Conservation (phyloP, 2,329 filamentous ascomycete genomes). For the Lachnellula suecica region DNA sequence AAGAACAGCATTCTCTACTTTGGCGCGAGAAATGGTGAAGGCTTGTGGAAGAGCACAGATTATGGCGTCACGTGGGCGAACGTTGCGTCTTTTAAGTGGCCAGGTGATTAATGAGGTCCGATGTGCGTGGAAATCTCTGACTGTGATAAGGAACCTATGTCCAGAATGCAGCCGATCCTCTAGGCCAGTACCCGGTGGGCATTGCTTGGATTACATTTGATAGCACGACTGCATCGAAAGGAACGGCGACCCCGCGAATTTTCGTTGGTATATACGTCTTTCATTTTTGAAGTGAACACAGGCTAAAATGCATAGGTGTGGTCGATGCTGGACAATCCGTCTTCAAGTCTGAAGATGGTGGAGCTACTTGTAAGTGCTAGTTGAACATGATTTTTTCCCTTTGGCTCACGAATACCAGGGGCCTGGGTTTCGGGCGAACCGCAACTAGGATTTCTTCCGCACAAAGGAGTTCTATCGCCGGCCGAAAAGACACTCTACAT, state of each 20-base stretch:
- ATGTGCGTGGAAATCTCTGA: slow-evolving; percentile 38
- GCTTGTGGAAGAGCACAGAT: slow-evolving; percentile 58
- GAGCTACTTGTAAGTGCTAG: slow-evolving; percentile 20
- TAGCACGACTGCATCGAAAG: slow-evolving; percentile 16
- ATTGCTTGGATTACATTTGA: slow-evolving; percentile 27
- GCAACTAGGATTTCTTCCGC: slow-evolving; percentile 22
- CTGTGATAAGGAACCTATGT: slow-evolving; percentile 20
- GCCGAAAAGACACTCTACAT: slow-evolving; percentile 54
- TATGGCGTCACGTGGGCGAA: slow-evolving; percentile 53
- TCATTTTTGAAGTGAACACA: no score
- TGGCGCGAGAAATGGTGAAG: slow-evolving; percentile 57
- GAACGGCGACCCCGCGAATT: slow-evolving; percentile 23
- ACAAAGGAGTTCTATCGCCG: slow-evolving; percentile 23
- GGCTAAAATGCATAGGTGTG: slow-evolving; percentile 8
- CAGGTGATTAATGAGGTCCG: slow-evolving; percentile 38
- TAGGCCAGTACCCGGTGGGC: slow-evolving; percentile 20
- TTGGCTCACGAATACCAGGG: slow-evolving; percentile 17
- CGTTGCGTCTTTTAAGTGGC: slow-evolving; percentile 50
- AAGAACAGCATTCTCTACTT: slow-evolving; percentile 58
- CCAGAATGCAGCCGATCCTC: no score
- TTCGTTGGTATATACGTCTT: no score
- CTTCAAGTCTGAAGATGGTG: slow-evolving; percentile 25
- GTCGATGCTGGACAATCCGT: slow-evolving; percentile 23
- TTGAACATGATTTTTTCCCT: not conserved
- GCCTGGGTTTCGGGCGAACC: slow-evolving; percentile 24